Conservation (phyloP, 2,329 filamentous ascomycete genomes). For the Sphaerostilbella broomeana region DNA sequence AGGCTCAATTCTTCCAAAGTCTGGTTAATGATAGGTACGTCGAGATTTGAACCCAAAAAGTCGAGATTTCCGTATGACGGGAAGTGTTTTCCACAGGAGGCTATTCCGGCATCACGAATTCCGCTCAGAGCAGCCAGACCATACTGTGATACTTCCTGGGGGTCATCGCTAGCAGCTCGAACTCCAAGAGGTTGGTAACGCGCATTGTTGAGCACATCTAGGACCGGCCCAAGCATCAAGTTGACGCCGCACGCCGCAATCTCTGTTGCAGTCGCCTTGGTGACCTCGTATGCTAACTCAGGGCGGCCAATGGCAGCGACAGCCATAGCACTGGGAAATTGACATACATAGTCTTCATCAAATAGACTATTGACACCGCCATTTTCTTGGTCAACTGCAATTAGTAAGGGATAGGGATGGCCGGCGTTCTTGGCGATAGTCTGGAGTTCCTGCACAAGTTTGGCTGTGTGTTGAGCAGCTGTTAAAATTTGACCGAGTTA, state of each 20-base stretch:
- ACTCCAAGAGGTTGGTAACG: constrained; percentile 87
- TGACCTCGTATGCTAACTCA: constrained; percentile 80
- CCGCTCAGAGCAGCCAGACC: constrained; percentile 86
- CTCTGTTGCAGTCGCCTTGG: constrained; percentile 88
- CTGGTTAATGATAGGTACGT: constrained; percentile 93
- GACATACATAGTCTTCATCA: constrained; percentile 90
- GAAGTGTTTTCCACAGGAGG: constrained; percentile 92
- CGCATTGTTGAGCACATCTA: constrained; percentile 91
- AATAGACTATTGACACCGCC: constrained; percentile 95
- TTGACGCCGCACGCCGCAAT: constrained; percentile 91
- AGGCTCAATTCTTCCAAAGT: constrained; percentile 86
- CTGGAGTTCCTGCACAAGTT: constrained; percentile 83
- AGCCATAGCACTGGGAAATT: constrained; percentile 96
- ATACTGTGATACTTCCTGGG: constrained; percentile 89
- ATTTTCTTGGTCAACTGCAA: constrained; percentile 95
- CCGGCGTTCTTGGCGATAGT: constrained; percentile 85
- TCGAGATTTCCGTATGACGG: constrained; percentile 94
- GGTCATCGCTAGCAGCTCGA: constrained; percentile 83
- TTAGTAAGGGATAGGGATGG: constrained; percentile 80
- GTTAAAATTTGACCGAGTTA: constrained; percentile 25
- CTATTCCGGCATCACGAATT: constrained; percentile 83
- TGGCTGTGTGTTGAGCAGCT: constrained; percentile 89
- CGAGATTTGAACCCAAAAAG: constrained; percentile 82
- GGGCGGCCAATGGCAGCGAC: constrained; percentile 85
- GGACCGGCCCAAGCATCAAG: constrained; percentile 84